Conservation (phyloP, 805 yeast genomes). For the Barnettozyma sucrosica region DNA sequence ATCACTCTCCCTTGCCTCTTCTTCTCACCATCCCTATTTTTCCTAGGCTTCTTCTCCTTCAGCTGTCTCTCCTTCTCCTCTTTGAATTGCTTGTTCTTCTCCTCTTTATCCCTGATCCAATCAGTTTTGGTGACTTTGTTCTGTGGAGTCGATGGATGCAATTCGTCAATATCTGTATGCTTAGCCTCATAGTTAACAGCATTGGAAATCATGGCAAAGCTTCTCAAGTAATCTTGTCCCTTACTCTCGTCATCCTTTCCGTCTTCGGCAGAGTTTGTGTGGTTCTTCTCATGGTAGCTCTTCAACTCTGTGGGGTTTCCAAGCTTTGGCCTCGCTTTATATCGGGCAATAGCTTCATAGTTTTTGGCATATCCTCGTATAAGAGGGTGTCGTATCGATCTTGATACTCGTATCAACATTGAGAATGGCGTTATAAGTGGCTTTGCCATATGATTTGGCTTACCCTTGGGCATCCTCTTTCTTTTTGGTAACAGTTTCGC, state of each 20-base stretch:
- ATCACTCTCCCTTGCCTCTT: not conserved
- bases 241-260: not conserved
- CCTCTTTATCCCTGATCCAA: constrained; percentile 11
- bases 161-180: constrained; percentile 12
- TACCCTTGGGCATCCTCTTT: too few relatives aligned
- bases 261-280: not conserved
- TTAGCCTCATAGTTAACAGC: constrained; percentile 9
- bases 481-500: not conserved
- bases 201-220: constrained; percentile 12
- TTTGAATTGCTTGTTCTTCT: not conserved
- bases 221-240: constrained; percentile 2
- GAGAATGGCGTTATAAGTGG: not conserved
- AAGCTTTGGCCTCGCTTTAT: constrained; percentile 6
- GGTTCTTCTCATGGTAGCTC: not conserved
- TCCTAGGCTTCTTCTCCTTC: not conserved
- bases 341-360: constrained; percentile 1
- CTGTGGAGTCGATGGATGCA: constrained; percentile 12
- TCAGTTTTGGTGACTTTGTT: constrained; percentile 10
- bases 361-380: not conserved
- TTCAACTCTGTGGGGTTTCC: constrained; percentile 9
- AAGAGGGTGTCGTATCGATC: not conserved
- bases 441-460: too few relatives aligned
- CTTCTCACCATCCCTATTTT: not conserved
- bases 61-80: not conserved
- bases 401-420: not conserved